Base-by-base conservation (phyloP, 1,284 basidiomycete genomes). In the Polyporus tsugae region DNA sequence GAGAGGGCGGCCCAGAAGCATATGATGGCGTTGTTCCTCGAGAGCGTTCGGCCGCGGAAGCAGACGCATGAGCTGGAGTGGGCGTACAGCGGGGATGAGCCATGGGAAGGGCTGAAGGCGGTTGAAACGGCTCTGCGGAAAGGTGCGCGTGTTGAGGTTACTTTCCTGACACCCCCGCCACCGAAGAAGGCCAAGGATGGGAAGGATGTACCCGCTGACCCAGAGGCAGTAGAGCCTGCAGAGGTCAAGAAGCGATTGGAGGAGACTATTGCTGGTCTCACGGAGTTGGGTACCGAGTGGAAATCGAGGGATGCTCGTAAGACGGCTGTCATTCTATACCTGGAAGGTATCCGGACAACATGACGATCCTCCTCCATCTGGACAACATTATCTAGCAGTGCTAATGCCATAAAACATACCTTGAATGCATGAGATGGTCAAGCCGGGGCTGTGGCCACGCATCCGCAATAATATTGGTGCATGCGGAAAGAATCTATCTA, bases 201-300 rank as follows among this genome's bases (percentile, higher is more conserved):
- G 38, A 2, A 44, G 5, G 60, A 53, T 13, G 55, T 42, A 6
- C 25, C 49, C 6, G 19, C 46, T 15, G 66, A 52, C 35, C 42
- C 55, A 2, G 55, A 49, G 29, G 62, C 60, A 25, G 71, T 72
- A 5, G 69, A 69, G 19, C 65, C 69, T 19, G 41, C 25, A 0
- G n/a, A 65, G 7, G 71, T 62, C 2, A 59, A 70, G 39, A 75
- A 78, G 33, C 82, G 82, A 33, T 76, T 87, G 64, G 74, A 84
- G 46, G 80, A 83, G 63, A 80, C 85, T 29, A 71, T 84, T 2
- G 77, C 78, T 0, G 67, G 68, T 7, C 76, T 91, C 44, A 68
- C 72, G 49, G 89, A 86, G 63, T 77, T 87, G 2, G 84, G 82
- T 38, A 80, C 78, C 64, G 88, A 90, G 78, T 89, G 85, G 83